Evolutionary conservation across 495 filamentous ascomycete genomes (phyloP).

Genomic region (Glonium stellatum): DNA sequence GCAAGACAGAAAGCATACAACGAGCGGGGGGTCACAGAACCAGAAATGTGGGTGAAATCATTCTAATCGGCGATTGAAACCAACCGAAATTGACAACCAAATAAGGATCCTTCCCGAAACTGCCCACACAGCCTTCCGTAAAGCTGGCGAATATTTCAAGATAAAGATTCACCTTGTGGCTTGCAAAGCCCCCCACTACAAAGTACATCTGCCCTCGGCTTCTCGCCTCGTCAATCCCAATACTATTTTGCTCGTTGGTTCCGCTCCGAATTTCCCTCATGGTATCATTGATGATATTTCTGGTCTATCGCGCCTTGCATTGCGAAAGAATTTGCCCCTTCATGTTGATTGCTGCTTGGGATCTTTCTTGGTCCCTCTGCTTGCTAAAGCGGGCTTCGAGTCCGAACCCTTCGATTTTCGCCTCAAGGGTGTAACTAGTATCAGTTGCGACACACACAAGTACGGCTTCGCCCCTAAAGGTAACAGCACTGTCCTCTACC

Average conservation of each 20-base stretch:
- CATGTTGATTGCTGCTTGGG: constrained; percentile 98
- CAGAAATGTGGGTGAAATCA: constrained; percentile 68
- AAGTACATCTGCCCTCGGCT: constrained; percentile 70
- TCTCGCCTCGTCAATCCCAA: constrained; percentile 88
- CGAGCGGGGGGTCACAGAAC: constrained; percentile 83
- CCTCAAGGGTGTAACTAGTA: constrained; percentile 85
- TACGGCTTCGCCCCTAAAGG: constrained; percentile 98
- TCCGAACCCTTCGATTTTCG: constrained; percentile 87
- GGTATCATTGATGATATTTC: constrained; percentile 95
- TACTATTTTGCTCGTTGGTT: constrained; percentile 92
- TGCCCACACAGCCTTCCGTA: constrained; percentile 91
- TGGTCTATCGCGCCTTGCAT: constrained; percentile 74
- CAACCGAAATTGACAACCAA: too few relatives aligned
- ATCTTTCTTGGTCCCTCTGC: constrained; percentile 87
- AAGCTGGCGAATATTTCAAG: constrained; percentile 88
- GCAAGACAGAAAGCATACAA: constrained; percentile 80
- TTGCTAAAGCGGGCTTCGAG: constrained; percentile 85
- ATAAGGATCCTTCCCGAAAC: constrained; percentile 85
- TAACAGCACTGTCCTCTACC: constrained; percentile 86
- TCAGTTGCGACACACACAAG: constrained; percentile 96
- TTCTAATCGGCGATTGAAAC: background rate
- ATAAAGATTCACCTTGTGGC: constrained; percentile 89
- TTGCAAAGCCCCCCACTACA: constrained; percentile 78
- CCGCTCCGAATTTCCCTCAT: constrained; percentile 94
- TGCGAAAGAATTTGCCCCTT: constrained; percentile 69